phyloP scores from a whole-genome alignment of 1,139 yeast species.

The Hemisphaericaspora xylofermentans region DNA sequence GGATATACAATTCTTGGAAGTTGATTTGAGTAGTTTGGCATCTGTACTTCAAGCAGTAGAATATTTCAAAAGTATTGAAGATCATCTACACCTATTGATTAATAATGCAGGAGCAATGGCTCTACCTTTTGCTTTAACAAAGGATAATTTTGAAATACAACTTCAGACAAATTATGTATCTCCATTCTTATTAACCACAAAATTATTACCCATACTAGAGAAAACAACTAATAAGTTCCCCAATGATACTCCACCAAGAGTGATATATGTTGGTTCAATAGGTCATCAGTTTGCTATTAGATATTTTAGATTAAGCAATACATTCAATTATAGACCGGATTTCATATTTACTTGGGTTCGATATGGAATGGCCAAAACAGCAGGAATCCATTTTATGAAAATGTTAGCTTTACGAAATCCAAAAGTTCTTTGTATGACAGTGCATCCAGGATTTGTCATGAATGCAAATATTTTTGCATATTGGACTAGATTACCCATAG shows the following conservation, averaged over 20 bases:
- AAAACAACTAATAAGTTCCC: conserved; percentile 29
- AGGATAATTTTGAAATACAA: conserved; percentile 77
- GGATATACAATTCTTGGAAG: conserved; percentile 53
- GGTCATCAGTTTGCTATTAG: conserved; percentile 61
- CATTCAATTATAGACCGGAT: conserved; percentile 63
- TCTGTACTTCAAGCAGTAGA: conserved; percentile 59
- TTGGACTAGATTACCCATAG: conserved; percentile 74
- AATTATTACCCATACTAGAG: conserved; percentile 56
- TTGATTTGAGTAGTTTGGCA: conserved; percentile 60
- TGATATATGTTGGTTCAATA: conserved; percentile 67
- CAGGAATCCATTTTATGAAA: conserved; percentile 73
- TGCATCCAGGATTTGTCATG: conserved; percentile 87
- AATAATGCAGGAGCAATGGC: conserved; percentile 87
- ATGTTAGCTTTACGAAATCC: conserved; percentile 69
- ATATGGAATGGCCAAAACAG: conserved; percentile 77
- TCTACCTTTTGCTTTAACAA: conserved; percentile 60
- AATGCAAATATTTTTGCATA: conserved; percentile 71
- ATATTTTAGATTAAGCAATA: conserved; percentile 49
- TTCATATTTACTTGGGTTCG: conserved; percentile 74
- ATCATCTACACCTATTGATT: conserved; percentile 58
- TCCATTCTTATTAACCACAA: conserved; percentile 68
- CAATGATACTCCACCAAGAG: conserved; percentile 47
- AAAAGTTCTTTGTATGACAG: conserved; percentile 59
- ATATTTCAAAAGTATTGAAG: conserved; percentile 49
- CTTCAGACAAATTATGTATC: conserved; percentile 77